Evolutionary conservation across 2,329 filamentous ascomycete species (phyloP).

Genomic region (Peltaster fructicola): DNA sequence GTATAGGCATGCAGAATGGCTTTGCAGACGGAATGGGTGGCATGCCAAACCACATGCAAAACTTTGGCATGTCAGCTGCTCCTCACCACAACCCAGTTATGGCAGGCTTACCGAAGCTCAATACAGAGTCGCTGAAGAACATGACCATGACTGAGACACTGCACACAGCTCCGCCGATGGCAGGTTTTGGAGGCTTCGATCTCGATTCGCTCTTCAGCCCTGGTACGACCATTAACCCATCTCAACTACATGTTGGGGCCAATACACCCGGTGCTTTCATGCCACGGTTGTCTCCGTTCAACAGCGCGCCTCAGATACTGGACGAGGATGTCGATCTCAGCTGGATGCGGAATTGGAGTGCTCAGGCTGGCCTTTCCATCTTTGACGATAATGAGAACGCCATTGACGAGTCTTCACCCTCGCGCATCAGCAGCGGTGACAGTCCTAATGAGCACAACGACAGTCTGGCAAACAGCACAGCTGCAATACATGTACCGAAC

Average conservation of each 20-base stretch:
- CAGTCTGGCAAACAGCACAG: conserved; percentile 64
- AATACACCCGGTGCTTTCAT: conserved; percentile 2
- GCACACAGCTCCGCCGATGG: conserved; percentile 60
- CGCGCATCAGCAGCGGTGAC: conserved; percentile 86
- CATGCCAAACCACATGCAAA: too few species aligned
- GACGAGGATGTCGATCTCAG: conserved; percentile 61
- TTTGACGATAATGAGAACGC: conserved; percentile 53
- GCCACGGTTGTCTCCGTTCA: conserved; percentile 3
- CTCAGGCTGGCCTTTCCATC: conserved; percentile 40
- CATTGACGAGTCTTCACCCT: conserved; percentile 85
- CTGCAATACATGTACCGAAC: conserved; percentile 11
- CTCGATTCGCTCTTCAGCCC: conserved; percentile 54
- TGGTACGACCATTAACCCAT: conserved; percentile 44
- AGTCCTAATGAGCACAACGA: conserved; percentile 87
- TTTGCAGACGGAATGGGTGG: too few species aligned
- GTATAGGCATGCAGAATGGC: conserved; percentile 32
- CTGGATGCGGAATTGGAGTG: conserved; percentile 71
- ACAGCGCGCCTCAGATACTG: conserved; percentile 34
- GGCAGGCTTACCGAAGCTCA: conserved; percentile 62
- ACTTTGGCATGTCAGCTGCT: conserved; percentile 54
- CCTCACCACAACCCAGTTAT: conserved; percentile 48
- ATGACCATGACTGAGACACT: conserved; percentile 47
- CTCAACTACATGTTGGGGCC: conserved; percentile 42
- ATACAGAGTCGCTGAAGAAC: conserved; percentile 49
- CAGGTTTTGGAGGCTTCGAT: conserved; percentile 51